phyloP scores from a whole-genome alignment of 345 rosid genomes.

The Lepidium didymum region DNA sequence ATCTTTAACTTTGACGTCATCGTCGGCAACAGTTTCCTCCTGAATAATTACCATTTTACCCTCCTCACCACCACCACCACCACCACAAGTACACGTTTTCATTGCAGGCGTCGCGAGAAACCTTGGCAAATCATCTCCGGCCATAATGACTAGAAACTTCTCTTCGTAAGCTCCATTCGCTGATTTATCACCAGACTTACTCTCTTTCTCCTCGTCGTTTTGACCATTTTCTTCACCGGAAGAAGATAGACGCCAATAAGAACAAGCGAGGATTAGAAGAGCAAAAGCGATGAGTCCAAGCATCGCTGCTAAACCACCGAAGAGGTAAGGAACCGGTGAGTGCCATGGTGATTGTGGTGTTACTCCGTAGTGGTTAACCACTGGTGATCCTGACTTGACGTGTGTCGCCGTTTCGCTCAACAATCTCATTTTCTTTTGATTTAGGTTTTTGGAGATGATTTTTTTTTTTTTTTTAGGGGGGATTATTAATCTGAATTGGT shows the following conservation, averaged over 20 bases:
- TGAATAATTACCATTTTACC: conserved; percentile 6
- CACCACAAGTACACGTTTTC: conserved; percentile 33
- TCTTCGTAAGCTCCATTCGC: conserved; percentile 40
- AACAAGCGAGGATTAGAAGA: conserved; percentile 67
- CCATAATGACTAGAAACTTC: conserved; percentile 64
- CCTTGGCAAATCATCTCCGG: conserved; percentile 63
- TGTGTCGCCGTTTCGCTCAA: background rate
- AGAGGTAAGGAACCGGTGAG: conserved; percentile 74
- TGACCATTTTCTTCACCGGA: conserved; percentile 22
- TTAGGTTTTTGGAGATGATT: background rate
- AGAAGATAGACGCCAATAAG: conserved; percentile 47
- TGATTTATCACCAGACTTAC: conserved; percentile 19
- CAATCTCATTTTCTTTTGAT: background rate
- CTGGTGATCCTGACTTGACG: conserved; percentile 12
- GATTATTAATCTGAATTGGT: too few species aligned
- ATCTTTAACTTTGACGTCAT: conserved; percentile 36
- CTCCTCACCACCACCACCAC: conserved; percentile 31
- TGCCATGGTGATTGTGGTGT: conserved; percentile 61
- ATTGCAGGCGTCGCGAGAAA: conserved; percentile 60
- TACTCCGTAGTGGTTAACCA: background rate
- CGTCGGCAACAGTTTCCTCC: conserved; percentile 10
- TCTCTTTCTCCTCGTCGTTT: conserved; percentile 39
- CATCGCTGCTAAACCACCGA: conserved; percentile 79
- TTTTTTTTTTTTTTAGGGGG: background rate
- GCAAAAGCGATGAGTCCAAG: conserved; percentile 68